A percentile compares a stretch with the other conserved stretches of the same genome.
These are phyloP conservation scores for Magnaporthales sp. DNA, from an alignment of 2,329 filamentous ascomycete species.

Conservation along the genomic window DNA sequence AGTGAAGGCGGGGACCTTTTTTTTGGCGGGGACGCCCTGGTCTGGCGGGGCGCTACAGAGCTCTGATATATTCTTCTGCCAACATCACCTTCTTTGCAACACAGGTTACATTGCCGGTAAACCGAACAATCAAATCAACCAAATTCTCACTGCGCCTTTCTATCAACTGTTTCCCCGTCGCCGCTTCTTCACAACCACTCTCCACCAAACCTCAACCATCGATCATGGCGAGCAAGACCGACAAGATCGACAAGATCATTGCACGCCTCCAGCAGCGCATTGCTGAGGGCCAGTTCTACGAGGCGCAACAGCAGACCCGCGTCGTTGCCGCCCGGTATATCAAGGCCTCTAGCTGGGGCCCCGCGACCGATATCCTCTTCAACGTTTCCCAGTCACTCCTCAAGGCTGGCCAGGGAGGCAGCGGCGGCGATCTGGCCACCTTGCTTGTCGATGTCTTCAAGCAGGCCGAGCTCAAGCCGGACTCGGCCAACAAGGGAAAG, in stretches of 20 bases:
- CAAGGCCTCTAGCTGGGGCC: constrained; percentile 75
- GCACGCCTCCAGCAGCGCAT: constrained; percentile 53
- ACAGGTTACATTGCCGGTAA: not conserved
- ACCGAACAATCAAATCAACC: not conserved
- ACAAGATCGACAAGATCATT: constrained; percentile 50
- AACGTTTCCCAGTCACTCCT: constrained; percentile 79
- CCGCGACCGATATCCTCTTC: constrained; percentile 80
- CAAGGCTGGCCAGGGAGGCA: constrained; percentile 86
- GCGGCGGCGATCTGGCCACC: constrained; percentile 81
- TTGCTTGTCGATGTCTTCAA: constrained; percentile 86
- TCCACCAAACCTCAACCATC: not conserved
- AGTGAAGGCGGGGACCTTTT: not conserved
- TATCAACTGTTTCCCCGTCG: not conserved
- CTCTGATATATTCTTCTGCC: not conserved
- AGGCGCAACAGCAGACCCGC: constrained; percentile 96
- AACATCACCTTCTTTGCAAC: not conserved
- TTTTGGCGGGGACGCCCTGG: constrained; percentile 1
- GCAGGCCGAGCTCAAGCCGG: constrained; percentile 72
- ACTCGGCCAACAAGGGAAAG: constrained; percentile 64
- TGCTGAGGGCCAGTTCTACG: constrained; percentile 77
- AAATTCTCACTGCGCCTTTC: not conserved
- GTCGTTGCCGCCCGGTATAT: constrained; percentile 91
- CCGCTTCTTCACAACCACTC: not conserved
- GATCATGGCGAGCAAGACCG: constrained; percentile 19
- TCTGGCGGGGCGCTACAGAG: not conserved